phyloP scores from a whole-genome alignment of 2,329 filamentous ascomycete species.

The Aspergillus fischeri region DNA sequence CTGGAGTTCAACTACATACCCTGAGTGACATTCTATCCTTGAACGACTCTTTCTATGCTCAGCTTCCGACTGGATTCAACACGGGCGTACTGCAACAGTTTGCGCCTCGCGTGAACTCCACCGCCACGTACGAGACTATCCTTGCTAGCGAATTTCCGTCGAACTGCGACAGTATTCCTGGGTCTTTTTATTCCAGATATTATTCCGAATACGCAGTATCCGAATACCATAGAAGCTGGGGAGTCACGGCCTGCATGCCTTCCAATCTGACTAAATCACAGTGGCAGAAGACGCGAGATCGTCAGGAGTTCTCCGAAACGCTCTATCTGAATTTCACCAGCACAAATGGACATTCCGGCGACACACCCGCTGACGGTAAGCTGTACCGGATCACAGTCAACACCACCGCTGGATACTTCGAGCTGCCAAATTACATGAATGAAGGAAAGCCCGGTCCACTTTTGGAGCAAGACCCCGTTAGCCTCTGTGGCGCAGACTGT shows the following conservation, averaged over 20 bases:
- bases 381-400: conserved; percentile 21
- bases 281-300: conserved; percentile 21
- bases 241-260: conserved; percentile 26
- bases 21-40: conserved; percentile 8
- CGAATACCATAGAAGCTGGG: conserved; percentile 7
- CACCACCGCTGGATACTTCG: conserved; percentile 31
- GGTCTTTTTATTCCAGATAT: conserved; percentile 18
- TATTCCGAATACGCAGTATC: not conserved
- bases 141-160: conserved; percentile 13
- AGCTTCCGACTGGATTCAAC: conserved; percentile 17
- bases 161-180: conserved; percentile 15
- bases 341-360: not conserved
- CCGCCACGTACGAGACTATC: conserved; percentile 15
- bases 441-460: conserved; percentile 14
- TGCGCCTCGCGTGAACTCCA: conserved; percentile 26
- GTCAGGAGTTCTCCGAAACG: conserved; percentile 28
- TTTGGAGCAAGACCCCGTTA: conserved; percentile 8
- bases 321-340: conserved; percentile 24
- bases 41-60: conserved; percentile 20
- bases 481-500: conserved; percentile 2
- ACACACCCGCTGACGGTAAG: not conserved
- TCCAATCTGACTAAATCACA: conserved; percentile 16
- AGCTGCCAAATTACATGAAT: conserved; percentile 29
- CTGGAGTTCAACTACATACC: not conserved
- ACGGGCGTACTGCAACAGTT: conserved; percentile 28